Base-by-base conservation (phyloP, 1,284 basidiomycete genomes). In the Puccinia polysora region DNA sequence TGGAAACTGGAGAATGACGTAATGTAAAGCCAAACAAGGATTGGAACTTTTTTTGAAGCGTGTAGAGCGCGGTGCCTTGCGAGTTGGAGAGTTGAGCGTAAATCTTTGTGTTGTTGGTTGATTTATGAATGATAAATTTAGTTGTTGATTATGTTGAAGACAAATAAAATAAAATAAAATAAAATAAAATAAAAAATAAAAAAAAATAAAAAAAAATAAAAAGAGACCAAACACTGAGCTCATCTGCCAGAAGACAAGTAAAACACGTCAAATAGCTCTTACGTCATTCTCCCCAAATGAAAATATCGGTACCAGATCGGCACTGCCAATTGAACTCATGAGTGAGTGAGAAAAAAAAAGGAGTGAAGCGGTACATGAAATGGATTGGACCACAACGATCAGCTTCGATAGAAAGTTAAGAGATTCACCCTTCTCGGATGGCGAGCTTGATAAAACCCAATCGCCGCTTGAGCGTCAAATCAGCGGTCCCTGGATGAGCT, bases 201-300 rank as follows among this genome's bases (percentile, higher is more conserved):
- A 28, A 56, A n/a, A 4, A 25, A n/a, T 4, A 55, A 55, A 3
- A 28, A 56, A 28, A 18, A 34, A 40, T n/a, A 28, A 5, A 47
- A 52, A 36, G 28, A 23, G 8, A n/a, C 10, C 38, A 36, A 62
- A 49, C n/a, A n/a, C n/a, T n/a, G n/a, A n/a, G n/a, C n/a, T n/a
- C n/a, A n/a, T n/a, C n/a, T n/a, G n/a, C n/a, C n/a, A n/a, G n/a
- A n/a, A n/a, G n/a, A n/a, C n/a, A n/a, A n/a, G n/a, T n/a, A n/a
- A n/a, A n/a, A n/a, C n/a, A n/a, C n/a, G 34, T 60, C n/a, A 23
- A 43, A 67, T 34, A 28, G n/a, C 52, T 56, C 88, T 77, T 74
- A 92, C 91, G 79, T 98, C 95, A 80, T 98, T 98, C 82, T 98
- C 95, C 20, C 95, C 95, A 77, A 98, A 98, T 0, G 91, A 93